phyloP scores from a whole-genome alignment of 768 basidiomycete genomes.

The Neoboletus brunneissimus region DNA sequence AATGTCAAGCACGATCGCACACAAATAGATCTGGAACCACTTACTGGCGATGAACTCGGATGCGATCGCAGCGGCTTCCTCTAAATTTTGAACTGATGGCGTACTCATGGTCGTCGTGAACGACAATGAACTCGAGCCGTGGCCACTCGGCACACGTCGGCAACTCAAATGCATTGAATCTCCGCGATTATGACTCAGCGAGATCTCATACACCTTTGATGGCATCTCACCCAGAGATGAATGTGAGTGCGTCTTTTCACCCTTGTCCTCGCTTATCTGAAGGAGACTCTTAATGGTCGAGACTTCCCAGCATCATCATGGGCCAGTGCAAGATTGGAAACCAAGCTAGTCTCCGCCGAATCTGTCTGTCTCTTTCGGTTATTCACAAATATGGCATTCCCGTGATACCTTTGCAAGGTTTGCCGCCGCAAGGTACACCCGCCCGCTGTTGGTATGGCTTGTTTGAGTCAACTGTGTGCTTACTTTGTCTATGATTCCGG shows the following conservation, averaged over 20 bases:
- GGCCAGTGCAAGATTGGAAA: not conserved
- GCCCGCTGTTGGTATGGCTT: not conserved
- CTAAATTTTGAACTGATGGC: constrained; percentile 38
- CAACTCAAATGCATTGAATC: constrained; percentile 14
- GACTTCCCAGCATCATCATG: constrained; percentile 8
- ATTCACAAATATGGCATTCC: not conserved
- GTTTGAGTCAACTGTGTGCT: not conserved
- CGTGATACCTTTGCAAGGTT: not conserved
- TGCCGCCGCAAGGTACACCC: constrained; percentile 2
- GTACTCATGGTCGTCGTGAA: constrained; percentile 26
- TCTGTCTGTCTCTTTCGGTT: not conserved
- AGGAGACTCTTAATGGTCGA: not conserved
- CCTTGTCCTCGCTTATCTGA: not conserved
- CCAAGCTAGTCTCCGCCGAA: not conserved
- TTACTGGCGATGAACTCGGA: constrained; percentile 49
- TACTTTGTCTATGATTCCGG: not conserved
- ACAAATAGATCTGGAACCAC: constrained; percentile 11
- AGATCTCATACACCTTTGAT: not conserved
- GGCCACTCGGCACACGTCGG: constrained; percentile 13
- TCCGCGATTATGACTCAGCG: constrained; percentile 25
- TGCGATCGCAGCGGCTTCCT: constrained; percentile 49
- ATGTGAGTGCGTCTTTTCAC: not conserved
- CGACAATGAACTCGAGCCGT: not conserved
- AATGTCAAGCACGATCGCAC: not conserved
- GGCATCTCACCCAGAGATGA: not conserved